A percentile compares a stretch with the other conserved stretches of the same genome.
Conservation (phyloP, 306 rosid genomes). For the Herpetospermum pedunculosum region DNA sequence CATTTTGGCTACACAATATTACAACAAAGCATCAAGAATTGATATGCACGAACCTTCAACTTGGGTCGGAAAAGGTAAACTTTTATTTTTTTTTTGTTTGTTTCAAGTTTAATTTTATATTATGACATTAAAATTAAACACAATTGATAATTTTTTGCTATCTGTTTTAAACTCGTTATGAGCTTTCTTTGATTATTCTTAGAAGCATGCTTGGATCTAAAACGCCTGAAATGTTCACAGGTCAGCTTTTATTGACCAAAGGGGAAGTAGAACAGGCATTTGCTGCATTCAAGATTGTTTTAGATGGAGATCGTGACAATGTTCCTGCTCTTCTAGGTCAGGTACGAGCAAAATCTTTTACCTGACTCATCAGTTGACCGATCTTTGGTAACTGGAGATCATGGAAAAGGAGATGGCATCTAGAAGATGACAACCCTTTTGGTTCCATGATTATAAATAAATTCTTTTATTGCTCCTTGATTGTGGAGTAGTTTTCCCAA, state of each 20-base stretch:
- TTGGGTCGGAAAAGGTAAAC: slow-evolving; percentile 94
- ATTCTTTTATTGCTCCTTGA: background rate
- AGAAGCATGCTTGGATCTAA: slow-evolving; percentile 1
- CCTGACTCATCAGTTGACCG: background rate
- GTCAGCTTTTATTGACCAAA: slow-evolving; percentile 95
- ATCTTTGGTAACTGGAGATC: background rate
- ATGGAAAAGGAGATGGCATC: background rate
- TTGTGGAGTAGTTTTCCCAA: background rate
- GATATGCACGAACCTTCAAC: slow-evolving; percentile 98
- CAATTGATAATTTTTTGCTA: background rate
- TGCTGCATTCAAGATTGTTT: slow-evolving; percentile 90
- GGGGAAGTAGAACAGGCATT: slow-evolving; percentile 95
- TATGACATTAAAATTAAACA: background rate
- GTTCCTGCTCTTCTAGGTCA: slow-evolving; percentile 97
- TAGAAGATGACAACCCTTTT: background rate
- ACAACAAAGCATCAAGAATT: slow-evolving; percentile 91
- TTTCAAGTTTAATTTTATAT: background rate
- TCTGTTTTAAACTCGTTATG: background rate
- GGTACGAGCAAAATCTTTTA: slow-evolving; percentile 28
- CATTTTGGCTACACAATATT: slow-evolving; percentile 90
- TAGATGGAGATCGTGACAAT: slow-evolving; percentile 86
- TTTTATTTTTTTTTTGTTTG: background rate
- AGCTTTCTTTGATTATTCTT: background rate
- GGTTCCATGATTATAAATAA: background rate
- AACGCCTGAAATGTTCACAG: slow-evolving; percentile 32